Evolutionary conservation across 176 grass and related monocot genomes (phyloP).

Genomic region (Bromus sterilis): DNA sequence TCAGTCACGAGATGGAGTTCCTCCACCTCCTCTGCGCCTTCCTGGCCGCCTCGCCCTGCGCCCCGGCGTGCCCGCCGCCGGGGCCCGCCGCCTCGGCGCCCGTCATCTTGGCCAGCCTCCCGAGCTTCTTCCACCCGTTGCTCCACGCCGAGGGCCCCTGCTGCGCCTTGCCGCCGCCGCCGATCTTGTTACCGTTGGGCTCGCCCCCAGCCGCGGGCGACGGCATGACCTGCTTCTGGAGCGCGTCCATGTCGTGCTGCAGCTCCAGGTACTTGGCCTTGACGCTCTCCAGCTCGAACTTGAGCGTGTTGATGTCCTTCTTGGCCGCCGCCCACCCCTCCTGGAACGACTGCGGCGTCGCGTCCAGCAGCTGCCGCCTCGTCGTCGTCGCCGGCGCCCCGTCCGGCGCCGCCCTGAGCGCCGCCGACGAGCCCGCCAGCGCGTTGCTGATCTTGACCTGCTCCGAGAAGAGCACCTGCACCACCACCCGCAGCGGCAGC

Average conservation of each 20-base stretch:
- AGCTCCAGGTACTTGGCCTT: constrained; percentile 97
- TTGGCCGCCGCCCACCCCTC: constrained; percentile 90
- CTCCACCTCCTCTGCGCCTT: constrained; percentile 82
- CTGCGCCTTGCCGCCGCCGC: constrained; percentile 22
- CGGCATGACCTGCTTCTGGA: constrained; percentile 67
- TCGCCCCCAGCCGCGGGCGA: constrained; percentile 20
- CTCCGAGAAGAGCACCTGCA: constrained; percentile 99
- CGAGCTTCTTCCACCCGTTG: constrained; percentile 77
- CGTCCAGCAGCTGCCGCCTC: constrained; percentile 84
- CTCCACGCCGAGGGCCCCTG: constrained; percentile 63
- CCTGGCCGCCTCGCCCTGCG: constrained; percentile 37
- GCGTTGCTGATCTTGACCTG: constrained; percentile 97
- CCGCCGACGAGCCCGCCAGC: constrained; percentile 38
- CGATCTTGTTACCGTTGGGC: neutral
- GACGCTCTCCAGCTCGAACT: constrained; percentile 98
- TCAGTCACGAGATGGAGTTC: constrained; percentile 83
- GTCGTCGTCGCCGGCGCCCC: neutral
- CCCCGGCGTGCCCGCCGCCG: neutral
- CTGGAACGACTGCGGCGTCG: constrained; percentile 94
- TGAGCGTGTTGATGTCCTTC: constrained; percentile 99
- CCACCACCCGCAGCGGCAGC: constrained; percentile 88
- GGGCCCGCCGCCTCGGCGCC: constrained; percentile 43
- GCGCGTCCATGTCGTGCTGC: constrained; percentile 83
- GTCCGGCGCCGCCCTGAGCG: constrained; percentile 8
- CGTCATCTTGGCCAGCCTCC: constrained; percentile 76